A percentile compares a stretch with the other conserved stretches of the same genome.
phyloP scores from a whole-genome alignment of 192 early-diverging fungal genomes.

The Mortierella alpina region DNA sequence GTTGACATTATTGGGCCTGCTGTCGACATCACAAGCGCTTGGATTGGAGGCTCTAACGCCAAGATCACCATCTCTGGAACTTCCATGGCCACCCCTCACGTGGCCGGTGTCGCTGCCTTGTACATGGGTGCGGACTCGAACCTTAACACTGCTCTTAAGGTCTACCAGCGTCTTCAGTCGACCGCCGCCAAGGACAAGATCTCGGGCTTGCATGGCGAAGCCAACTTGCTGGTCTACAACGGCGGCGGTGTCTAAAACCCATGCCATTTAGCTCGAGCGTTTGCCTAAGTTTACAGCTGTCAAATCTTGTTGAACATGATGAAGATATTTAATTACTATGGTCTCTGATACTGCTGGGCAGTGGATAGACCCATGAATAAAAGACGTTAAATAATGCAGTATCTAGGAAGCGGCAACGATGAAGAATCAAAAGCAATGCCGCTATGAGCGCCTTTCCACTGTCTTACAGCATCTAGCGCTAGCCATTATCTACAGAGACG shows the following conservation, averaged over 20 bases:
- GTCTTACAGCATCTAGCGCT: too few species aligned
- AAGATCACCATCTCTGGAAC: slow-evolving; percentile 92
- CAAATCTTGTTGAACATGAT: too few species aligned
- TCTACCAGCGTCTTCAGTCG: slow-evolving; percentile 57
- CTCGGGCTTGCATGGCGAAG: background rate
- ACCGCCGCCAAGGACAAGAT: background rate
- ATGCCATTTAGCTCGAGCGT: too few species aligned
- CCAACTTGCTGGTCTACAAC: background rate
- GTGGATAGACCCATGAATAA: too few species aligned
- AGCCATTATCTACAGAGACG: too few species aligned
- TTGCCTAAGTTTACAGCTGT: too few species aligned
- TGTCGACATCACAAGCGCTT: slow-evolving; percentile 81
- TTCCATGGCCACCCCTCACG: slow-evolving; percentile 92
- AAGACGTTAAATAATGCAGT: too few species aligned
- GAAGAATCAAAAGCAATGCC: too few species aligned
- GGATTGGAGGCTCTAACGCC: slow-evolving; percentile 72
- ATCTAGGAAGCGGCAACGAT: too few species aligned
- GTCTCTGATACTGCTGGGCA: too few species aligned
- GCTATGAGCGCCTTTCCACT: too few species aligned
- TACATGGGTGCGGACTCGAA: slow-evolving; percentile 47
- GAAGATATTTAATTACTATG: too few species aligned
- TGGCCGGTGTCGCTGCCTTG: slow-evolving; percentile 85
- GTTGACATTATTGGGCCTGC: slow-evolving; percentile 94
- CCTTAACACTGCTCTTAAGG: slow-evolving; percentile 53
- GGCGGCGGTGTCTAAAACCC: background rate